phyloP scores from a whole-genome alignment of 1,139 yeast genomes.

The Candida mesenterica region DNA sequence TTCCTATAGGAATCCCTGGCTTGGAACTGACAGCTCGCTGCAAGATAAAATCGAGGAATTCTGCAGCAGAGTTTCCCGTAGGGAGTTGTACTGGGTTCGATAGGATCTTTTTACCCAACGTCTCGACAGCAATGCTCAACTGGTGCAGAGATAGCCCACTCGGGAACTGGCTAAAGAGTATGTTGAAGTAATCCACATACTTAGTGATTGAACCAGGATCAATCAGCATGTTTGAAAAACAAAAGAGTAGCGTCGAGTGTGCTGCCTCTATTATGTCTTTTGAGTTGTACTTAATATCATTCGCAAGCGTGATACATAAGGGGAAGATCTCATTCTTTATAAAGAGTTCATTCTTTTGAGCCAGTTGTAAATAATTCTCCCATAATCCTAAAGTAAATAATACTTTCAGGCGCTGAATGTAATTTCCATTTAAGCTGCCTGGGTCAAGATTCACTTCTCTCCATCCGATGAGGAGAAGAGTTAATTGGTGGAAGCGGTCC shows the following conservation, averaged over 20 bases:
- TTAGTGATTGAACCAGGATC: slow-evolving; percentile 24
- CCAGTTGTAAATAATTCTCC: slow-evolving; percentile 53
- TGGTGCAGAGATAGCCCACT: slow-evolving; percentile 53
- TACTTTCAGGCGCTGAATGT: slow-evolving; percentile 48
- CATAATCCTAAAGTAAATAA: slow-evolving; percentile 57
- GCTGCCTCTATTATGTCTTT: slow-evolving; percentile 57
- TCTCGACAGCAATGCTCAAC: slow-evolving; percentile 55
- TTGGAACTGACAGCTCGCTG: slow-evolving; percentile 32
- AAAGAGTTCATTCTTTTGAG: slow-evolving; percentile 21
- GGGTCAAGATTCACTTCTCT: slow-evolving; percentile 39
- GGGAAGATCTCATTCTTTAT: slow-evolving; percentile 40
- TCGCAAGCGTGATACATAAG: slow-evolving; percentile 41
- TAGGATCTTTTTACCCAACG: slow-evolving; percentile 52
- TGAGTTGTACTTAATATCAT: slow-evolving; percentile 26
- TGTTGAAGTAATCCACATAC: slow-evolving; percentile 33
- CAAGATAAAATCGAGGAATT: slow-evolving; percentile 42
- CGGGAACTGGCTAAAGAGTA: slow-evolving; percentile 55
- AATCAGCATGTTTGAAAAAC: slow-evolving; percentile 28
- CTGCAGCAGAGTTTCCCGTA: slow-evolving; percentile 9
- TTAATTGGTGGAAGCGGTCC: slow-evolving; percentile 34
- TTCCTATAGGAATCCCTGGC: slow-evolving; percentile 29
- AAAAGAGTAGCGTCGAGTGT: slow-evolving; percentile 63
- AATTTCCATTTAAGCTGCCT: slow-evolving; percentile 29
- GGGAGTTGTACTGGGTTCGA: background rate
- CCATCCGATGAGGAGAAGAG: slow-evolving; percentile 41